Conservation (phyloP, 495 filamentous ascomycete genomes). For the Neurospora sp. region DNA sequence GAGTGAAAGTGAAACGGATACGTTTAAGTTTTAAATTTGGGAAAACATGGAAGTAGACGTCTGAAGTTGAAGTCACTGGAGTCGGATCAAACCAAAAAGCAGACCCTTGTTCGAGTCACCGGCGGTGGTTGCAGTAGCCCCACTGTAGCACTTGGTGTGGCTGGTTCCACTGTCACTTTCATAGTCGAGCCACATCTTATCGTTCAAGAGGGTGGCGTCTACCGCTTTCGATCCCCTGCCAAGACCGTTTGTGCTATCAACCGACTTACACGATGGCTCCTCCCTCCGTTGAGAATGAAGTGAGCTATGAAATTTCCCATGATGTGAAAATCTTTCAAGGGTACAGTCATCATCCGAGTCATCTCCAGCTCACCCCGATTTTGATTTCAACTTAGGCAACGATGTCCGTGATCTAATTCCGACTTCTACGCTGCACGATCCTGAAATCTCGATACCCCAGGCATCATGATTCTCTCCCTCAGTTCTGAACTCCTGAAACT, state of each 20-base stretch:
- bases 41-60: not conserved
- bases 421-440: not conserved
- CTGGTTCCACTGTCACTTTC: not conserved
- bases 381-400: not conserved
- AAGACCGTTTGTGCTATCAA: not conserved
- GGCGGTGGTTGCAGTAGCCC: not conserved
- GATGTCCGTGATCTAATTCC: not conserved
- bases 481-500: no score
- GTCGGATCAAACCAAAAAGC: not conserved
- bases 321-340: not conserved
- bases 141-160: not conserved
- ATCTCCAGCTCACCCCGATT: not conserved
- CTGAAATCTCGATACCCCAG: not conserved
- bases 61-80: not conserved
- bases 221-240: not conserved
- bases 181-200: not conserved
- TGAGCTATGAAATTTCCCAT: not conserved
- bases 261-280: not conserved
- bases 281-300: not conserved
- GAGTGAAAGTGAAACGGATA: not conserved
- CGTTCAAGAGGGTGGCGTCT: not conserved
- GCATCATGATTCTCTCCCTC: no score
- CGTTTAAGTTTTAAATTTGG: not conserved
- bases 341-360: fast-evolving
- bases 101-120: not conserved